These are phyloP conservation scores for Aquilaria agallochum DNA, from an alignment of 441 rosid species.

Conservation along the genomic window DNA sequence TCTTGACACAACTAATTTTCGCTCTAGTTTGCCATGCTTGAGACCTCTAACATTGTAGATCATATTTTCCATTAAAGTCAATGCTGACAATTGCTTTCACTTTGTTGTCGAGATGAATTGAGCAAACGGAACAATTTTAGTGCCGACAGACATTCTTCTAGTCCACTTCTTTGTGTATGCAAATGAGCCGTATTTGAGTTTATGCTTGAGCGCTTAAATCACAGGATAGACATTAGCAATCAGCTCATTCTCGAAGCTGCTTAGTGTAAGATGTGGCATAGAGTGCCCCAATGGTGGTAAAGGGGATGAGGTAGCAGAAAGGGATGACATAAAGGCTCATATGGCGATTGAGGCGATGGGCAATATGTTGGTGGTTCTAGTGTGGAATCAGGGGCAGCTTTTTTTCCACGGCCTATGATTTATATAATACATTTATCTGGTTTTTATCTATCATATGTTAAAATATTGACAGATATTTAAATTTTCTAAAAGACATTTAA, in stretches of 20 bases:
- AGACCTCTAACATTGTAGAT: too few species aligned
- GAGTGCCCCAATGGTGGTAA: fast-evolving
- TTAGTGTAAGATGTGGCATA: neutral
- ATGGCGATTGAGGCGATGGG: neutral
- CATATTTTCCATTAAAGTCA: constrained; percentile 31
- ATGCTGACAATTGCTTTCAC: constrained; percentile 21
- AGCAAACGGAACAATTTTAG: constrained; percentile 35
- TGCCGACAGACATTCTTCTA: constrained; percentile 19
- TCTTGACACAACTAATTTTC: too few species aligned
- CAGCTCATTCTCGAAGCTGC: neutral
- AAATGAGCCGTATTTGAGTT: neutral
- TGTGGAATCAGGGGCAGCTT: constrained; percentile 15
- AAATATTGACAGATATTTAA: too few species aligned
- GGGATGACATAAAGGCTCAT: neutral
- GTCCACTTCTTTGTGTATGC: constrained; percentile 17
- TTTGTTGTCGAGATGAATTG: constrained; percentile 8
- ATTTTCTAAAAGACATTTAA: too few species aligned
- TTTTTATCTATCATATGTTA: too few species aligned
- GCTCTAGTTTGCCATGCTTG: too few species aligned
- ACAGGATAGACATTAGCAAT: neutral
- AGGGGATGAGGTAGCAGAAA: fast-evolving
- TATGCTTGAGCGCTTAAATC: constrained; percentile 13
- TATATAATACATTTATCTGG: too few species aligned
- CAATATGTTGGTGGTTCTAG: neutral
- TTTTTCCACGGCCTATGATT: constrained; percentile 21